phyloP scores from a whole-genome alignment of 345 rosid species.

The Pugionium cornutum region DNA sequence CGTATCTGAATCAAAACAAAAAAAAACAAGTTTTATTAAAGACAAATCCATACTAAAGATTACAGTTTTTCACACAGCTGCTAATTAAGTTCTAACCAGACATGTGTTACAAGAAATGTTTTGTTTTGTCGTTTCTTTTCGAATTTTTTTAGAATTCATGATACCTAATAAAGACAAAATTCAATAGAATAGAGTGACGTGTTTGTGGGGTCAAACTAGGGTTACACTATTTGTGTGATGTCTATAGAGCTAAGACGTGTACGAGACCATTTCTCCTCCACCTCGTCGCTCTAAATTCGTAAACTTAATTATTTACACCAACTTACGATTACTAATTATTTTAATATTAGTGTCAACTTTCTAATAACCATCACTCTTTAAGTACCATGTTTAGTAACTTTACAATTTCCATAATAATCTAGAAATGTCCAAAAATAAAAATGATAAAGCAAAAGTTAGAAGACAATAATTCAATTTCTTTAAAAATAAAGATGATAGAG shows the following conservation, averaged over 20 bases:
- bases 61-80: too few species aligned
- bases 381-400: too few species aligned
- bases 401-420: too few species aligned
- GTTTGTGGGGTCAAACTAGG: slow-evolving; percentile 37
- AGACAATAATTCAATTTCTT: not conserved
- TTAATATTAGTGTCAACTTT: not conserved
- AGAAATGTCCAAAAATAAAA: too few species aligned
- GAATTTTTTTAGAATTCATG: not conserved
- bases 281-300: slow-evolving; percentile 34
- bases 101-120: slow-evolving; percentile 9
- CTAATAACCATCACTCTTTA: slow-evolving; percentile 4
- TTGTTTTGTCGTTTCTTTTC: too few species aligned
- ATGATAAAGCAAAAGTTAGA: not conserved
- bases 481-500: not conserved
- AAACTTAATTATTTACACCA: slow-evolving; percentile 2
- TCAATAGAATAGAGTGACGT: slow-evolving; percentile 30
- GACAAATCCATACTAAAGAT: too few species aligned
- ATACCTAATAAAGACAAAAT: slow-evolving; percentile 30
- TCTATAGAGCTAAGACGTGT: slow-evolving; percentile 26
- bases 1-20: slow-evolving; percentile 52
- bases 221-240: slow-evolving; percentile 34
- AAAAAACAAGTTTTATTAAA: too few species aligned
- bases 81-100: not conserved
- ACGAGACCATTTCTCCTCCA: slow-evolving; percentile 40
- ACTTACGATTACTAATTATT: slow-evolving; percentile 12